Evolutionary conservation across 1,139 yeast genomes (phyloP).

Genomic region (Sugiyamaella japonica): DNA sequence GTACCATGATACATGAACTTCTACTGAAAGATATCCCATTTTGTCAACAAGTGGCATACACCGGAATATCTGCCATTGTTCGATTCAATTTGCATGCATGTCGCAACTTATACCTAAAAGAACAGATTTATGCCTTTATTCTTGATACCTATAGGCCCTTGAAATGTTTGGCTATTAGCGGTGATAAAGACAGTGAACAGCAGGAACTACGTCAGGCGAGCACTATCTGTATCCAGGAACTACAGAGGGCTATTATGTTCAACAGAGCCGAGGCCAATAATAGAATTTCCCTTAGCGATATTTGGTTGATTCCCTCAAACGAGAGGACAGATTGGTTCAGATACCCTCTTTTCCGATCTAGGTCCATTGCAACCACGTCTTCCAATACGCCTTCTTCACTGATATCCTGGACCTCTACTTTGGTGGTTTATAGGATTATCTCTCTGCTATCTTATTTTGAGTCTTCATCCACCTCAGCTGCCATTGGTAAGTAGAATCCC

Average conservation of each 20-base stretch:
- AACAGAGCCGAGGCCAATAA: neutral
- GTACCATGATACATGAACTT: conserved; percentile 15
- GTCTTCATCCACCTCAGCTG: neutral
- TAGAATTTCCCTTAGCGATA: conserved; percentile 5
- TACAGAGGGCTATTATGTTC: neutral
- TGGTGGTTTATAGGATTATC: conserved; percentile 2
- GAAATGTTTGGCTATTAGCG: neutral
- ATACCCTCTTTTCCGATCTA: conserved; percentile 13
- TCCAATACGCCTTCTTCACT: neutral
- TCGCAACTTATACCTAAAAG: conserved; percentile 30
- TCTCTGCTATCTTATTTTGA: conserved; percentile 1
- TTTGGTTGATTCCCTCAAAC: conserved; percentile 7
- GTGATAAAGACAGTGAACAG: neutral
- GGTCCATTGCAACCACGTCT: neutral
- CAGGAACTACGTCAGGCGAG: neutral
- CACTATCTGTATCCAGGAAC: neutral
- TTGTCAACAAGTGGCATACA: conserved; percentile 29
- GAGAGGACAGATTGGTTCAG: conserved; percentile 7
- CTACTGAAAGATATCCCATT: conserved; percentile 28
- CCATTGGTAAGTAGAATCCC: neutral
- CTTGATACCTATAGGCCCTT: conserved; percentile 22
- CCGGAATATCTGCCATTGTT: conserved; percentile 24
- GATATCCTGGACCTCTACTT: conserved; percentile 5
- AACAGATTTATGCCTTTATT: conserved; percentile 31
- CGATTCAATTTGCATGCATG: conserved; percentile 21